Percentiles rank a stretch among this genome's conserved stretches.
phyloP scores from a whole-genome alignment of 768 basidiomycete genomes.

The Coprinopsis sp. region DNA sequence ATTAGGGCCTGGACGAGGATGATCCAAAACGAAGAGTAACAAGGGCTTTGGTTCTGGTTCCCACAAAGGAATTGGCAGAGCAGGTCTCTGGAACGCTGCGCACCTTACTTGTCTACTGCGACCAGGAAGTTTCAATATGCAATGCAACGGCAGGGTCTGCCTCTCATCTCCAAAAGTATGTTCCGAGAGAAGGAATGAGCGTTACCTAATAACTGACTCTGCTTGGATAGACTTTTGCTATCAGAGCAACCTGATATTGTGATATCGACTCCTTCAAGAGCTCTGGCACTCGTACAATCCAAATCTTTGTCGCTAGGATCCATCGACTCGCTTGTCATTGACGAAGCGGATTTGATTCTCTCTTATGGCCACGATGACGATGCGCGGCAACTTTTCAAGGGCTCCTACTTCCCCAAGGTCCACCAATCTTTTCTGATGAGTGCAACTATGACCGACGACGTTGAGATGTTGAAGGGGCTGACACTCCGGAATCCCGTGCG shows the following conservation, averaged over 20 bases:
- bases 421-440: constrained; percentile 95
- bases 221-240: constrained; percentile 28
- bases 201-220: not conserved
- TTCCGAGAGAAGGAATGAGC: constrained; percentile 1
- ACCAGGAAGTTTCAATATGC: constrained; percentile 60
- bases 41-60: constrained; percentile 76
- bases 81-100: constrained; percentile 76
- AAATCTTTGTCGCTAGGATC: constrained; percentile 54
- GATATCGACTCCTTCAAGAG: constrained; percentile 35
- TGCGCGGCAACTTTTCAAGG: constrained; percentile 64
- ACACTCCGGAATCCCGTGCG: constrained; percentile 82
- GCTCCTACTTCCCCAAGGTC: constrained; percentile 69
- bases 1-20: constrained; percentile 34
- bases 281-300: constrained; percentile 30
- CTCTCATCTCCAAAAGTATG: constrained; percentile 69
- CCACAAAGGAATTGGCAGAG: constrained; percentile 89
- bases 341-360: constrained; percentile 95
- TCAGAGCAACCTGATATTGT: constrained; percentile 38
- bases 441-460: constrained; percentile 96
- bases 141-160: constrained; percentile 76
- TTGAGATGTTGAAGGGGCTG: constrained; percentile 85
- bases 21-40: constrained; percentile 52
- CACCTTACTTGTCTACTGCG: constrained; percentile 70
- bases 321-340: constrained; percentile 87
- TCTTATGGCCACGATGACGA: constrained; percentile 97